These are phyloP conservation scores for Amaranthus tricolor DNA, from an alignment of 179 eudicot species.

Conservation along the genomic window DNA sequence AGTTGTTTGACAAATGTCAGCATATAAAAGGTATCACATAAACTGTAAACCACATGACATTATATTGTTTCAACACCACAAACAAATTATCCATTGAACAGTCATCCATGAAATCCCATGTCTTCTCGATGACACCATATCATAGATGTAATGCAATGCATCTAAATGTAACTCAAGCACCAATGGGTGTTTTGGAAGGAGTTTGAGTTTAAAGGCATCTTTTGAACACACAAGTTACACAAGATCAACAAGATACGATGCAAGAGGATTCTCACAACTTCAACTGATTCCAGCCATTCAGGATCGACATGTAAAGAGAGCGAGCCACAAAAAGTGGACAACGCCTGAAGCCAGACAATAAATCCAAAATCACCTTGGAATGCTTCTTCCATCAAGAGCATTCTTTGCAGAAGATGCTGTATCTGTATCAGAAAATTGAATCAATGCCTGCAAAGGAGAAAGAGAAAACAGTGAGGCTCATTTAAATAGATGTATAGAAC, in stretches of 20 bases:
- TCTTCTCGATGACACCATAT: neutral
- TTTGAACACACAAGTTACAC: neutral
- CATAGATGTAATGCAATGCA: neutral
- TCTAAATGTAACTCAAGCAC: neutral
- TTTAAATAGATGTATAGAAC: neutral
- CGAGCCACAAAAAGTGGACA: conserved; percentile 7
- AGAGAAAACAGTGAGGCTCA: conserved; percentile 7
- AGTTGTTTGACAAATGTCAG: neutral
- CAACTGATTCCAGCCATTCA: conserved; percentile 42
- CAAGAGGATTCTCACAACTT: conserved; percentile 39
- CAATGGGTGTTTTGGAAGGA: too few relatives aligned
- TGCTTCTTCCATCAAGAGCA: conserved; percentile 97
- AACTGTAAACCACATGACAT: neutral
- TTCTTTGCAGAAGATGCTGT: conserved; percentile 94
- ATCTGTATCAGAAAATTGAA: conserved; percentile 88
- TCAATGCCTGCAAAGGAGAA: conserved; percentile 64
- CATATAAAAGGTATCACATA: neutral
- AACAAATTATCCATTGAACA: neutral
- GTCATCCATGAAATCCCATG: neutral
- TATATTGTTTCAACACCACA: neutral
- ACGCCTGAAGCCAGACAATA: conserved; percentile 34
- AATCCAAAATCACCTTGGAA: conserved; percentile 86
- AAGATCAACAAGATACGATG: conserved; percentile 16
- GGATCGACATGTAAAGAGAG: conserved; percentile 36
- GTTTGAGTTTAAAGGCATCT: neutral